These are phyloP conservation scores for Phytomonas sp. DNA, from an alignment of 208 protist genomes.

Conservation along the genomic window DNA sequence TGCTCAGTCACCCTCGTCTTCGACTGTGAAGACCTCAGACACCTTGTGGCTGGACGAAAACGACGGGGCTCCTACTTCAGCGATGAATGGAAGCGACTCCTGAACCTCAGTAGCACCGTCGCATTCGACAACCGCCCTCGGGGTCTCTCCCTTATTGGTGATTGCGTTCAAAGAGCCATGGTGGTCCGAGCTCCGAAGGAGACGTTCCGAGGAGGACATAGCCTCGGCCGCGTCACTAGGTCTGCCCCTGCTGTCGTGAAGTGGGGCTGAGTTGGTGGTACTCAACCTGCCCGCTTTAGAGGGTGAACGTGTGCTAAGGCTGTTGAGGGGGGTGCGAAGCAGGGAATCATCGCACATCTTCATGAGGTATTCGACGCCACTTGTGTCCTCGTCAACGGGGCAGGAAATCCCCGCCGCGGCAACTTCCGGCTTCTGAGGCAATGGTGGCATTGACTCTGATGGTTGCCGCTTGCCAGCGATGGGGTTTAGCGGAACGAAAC, in stretches of 20 bases:
- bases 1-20: slow-evolving; percentile 21
- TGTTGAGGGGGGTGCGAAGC: slow-evolving; percentile 33
- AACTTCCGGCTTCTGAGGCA: background rate
- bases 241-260: background rate
- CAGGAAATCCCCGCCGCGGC: background rate
- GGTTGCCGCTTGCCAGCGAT: background rate
- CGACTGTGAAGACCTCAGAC: slow-evolving; percentile 18
- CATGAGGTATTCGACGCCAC: slow-evolving; percentile 55
- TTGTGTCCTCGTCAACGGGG: slow-evolving; percentile 10
- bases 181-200: slow-evolving; percentile 5
- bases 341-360: slow-evolving; percentile 52
- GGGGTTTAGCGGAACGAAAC: background rate
- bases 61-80: background rate
- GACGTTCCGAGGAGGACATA: slow-evolving; percentile 20
- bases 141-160: background rate
- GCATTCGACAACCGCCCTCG: background rate
- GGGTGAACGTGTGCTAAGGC: slow-evolving; percentile 4
- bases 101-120: background rate
- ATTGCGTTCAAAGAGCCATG: background rate
- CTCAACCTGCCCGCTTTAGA: background rate
- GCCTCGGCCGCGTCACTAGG: slow-evolving; percentile 1
- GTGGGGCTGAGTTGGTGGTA: background rate
- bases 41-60: slow-evolving; percentile 7
- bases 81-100: background rate
- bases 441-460: slow-evolving; percentile 2